Base-by-base conservation (phyloP, 192 early-diverging fungal species). In the Backusella mclennaniae region DNA sequence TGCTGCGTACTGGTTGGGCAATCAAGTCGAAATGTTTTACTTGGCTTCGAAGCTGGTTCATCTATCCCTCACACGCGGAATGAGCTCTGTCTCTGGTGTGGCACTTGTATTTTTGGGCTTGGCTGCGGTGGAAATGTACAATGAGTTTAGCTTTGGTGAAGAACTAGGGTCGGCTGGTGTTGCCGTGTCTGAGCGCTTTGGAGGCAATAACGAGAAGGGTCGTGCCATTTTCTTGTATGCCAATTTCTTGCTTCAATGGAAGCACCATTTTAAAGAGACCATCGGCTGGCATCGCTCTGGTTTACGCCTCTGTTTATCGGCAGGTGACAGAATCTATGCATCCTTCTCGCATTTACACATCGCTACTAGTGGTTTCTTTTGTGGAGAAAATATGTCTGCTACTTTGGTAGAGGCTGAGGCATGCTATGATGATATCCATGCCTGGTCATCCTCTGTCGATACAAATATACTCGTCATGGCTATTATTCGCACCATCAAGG, bases 321-420 rank as follows among this genome's bases (percentile, higher is more conserved):
- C 72, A 1, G 80, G 80, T 38, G 80, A 81, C 49, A 67, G 76
- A 59, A 81, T 81, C 41, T 81, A 77, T 36, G 56, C 66, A 29
- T 81, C 80, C 6, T 81, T 74, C 44, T 21, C 66, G 1, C 67
- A 69, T 36, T 3, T 81, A 21, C 80, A 81, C 6, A 66, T 77
- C 11, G 80, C 73, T 1, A 77, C 72, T 1, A 7, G 14, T 4
- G 46, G 35, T 6, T 77, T 77, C 36, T 75, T 38, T 21, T 26
- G 35, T 2, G 76, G 76, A 12, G 38, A 74, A 5, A 72, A 77
- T 11, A 29, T 77, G 14, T 73, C 75, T 14, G 33, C 75, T 56
- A 49, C 46, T 0, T 19, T 81, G 19, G 9, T 70, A 31, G 72
- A 77, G 35, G 76, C 80, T 11, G 73, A 77, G 35, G 14, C 67